Base-by-base conservation (phyloP, 768 basidiomycete species). In the Dioszegia crocea region DNA sequence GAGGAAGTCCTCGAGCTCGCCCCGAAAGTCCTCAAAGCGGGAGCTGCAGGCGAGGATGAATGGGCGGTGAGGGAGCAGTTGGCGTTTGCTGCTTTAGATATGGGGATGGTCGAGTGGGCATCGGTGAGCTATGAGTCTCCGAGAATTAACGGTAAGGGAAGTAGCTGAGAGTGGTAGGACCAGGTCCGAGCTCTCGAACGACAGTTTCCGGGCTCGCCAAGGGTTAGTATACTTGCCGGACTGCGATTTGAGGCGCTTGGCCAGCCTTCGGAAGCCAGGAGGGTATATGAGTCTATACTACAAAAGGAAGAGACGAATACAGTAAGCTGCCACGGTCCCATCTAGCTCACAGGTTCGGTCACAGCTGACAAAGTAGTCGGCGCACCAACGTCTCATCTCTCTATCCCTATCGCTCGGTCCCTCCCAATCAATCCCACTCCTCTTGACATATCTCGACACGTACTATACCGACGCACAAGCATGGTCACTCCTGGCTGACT, bases 391-490 rank as follows among this genome's bases (percentile, higher is more conserved):
- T 2, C 55, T 76, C 10, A 75, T 76, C 39, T 62, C 75, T 2
- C 60, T 76, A 2, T 57, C 64, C 4, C 61, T 70, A 21, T 24
- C 49, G 29, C 24, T 44, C 49, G 10, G 33, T 24, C 56, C 56
- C 36, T 47, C 36, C 61, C 27, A 50, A 19, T 45, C 71, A 0
- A 63, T 76, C 27, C 60, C 70, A 1, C 39, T 61, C 21, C 60
- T 78, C n/a, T 62, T 74, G 33, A 63, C 44, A 9, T 78, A 78
- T 61, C 68, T 78, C 33, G 73, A 76, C 44, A 74, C 64, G 11
- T 77, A 77, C 67, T 76, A 78, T 53, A 64, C 74, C n/a, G 77
- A 78, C 51, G 62, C 76, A 2, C 52, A 66, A 4, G 77, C 56
- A 10, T 78, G 77, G 77, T 71, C 73, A 0, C 57, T 77, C 0